Evolutionary conservation across 129 eudicot species (phyloP).

Genomic region (Pseudognaphalium luteoalbum): DNA sequence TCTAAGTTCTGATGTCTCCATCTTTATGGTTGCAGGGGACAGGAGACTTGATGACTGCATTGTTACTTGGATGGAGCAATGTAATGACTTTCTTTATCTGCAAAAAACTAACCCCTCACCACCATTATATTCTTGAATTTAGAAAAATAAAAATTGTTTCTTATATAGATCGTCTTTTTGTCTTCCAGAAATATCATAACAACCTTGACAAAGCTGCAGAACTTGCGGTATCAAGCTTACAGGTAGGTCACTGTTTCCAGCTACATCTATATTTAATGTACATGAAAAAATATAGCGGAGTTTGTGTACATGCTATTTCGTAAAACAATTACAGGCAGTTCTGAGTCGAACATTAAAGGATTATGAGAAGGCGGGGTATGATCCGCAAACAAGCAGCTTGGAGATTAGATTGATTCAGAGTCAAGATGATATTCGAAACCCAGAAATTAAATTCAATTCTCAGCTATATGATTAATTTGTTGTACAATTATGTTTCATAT

Average conservation of each 20-base stretch:
- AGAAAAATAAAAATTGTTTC: neutral
- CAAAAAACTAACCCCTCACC: neutral
- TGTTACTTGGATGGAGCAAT: conserved; percentile 99
- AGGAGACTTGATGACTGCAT: conserved; percentile 90
- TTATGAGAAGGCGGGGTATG: conserved; percentile 73
- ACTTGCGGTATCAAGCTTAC: conserved; percentile 93
- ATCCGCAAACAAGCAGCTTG: conserved; percentile 85
- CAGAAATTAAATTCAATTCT: conserved; percentile 70
- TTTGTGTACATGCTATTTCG: neutral
- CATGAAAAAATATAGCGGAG: neutral
- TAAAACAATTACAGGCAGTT: conserved; percentile 60
- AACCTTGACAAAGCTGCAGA: conserved; percentile 96
- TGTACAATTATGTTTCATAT: conserved; percentile 15
- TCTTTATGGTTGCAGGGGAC: conserved; percentile 68
- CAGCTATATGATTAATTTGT: conserved; percentile 46
- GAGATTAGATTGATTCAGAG: conserved; percentile 96
- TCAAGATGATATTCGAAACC: conserved; percentile 82
- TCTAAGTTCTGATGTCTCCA: neutral
- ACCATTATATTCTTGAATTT: conserved; percentile 1
- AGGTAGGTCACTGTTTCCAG: conserved; percentile 46
- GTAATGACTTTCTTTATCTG: conserved; percentile 42
- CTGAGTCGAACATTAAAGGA: conserved; percentile 68
- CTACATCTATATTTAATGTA: neutral
- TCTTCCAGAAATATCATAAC: conserved; percentile 80
- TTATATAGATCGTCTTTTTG: neutral